A percentile compares a stretch with the other conserved stretches of the same genome.
phyloP scores from a whole-genome alignment of 768 basidiomycete species.

The Boletus rufocinnamomeus region DNA sequence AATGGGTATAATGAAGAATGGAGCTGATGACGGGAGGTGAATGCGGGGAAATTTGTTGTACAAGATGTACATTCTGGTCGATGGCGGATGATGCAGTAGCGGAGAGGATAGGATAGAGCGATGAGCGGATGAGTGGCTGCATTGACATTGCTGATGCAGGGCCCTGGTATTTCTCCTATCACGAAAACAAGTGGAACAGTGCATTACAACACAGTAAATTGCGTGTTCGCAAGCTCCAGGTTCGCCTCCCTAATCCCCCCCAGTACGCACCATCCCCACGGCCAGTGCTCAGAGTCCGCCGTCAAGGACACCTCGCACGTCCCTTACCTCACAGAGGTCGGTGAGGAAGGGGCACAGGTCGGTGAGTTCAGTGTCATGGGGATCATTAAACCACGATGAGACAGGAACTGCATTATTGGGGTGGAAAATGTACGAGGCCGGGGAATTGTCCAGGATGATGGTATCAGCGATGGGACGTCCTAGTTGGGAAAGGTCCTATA shows the following conservation, averaged over 20 bases:
- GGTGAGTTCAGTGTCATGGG: constrained; percentile 96
- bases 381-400: constrained; percentile 99
- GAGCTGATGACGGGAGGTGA: constrained; percentile 12
- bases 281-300: constrained; percentile 61
- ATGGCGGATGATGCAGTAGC: constrained; percentile 6
- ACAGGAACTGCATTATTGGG: constrained; percentile 99
- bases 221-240: constrained; percentile 25
- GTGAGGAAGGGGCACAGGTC: constrained; percentile 93
- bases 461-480: constrained; percentile 92
- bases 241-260: constrained; percentile 20
- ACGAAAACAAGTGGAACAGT: constrained; percentile 30
- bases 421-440: constrained; percentile 99
- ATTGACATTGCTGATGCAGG: constrained; percentile 12
- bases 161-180: constrained; percentile 34
- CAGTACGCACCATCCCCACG: constrained; percentile 22
- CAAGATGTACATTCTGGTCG: constrained; percentile 24
- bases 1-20: constrained; percentile 27
- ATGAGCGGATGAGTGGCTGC: constrained; percentile 1
- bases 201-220: constrained; percentile 32
- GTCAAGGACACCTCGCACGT: constrained; percentile 90
- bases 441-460: constrained; percentile 98
- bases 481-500: constrained; percentile 94
- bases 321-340: constrained; percentile 81
- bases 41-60: constrained; percentile 21
- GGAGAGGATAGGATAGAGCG: constrained; percentile 3